phyloP scores from a whole-genome alignment of 2,329 filamentous ascomycete genomes.

The Lomentospora prolificans region DNA sequence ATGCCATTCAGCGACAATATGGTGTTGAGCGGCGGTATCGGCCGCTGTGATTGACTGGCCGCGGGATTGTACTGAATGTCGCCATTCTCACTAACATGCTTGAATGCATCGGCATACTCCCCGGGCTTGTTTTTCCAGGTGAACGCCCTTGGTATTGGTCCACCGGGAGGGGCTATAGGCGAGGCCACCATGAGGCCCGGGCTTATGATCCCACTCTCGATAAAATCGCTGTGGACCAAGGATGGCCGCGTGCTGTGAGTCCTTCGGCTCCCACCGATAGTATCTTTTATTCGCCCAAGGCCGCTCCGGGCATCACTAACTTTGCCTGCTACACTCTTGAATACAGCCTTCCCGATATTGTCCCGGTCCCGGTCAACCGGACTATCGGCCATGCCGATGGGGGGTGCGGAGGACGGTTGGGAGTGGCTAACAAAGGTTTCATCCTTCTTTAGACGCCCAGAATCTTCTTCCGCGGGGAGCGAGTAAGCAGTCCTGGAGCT shows the following conservation, averaged over 20 bases:
- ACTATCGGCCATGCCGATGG: conserved; percentile 35
- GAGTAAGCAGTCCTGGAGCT: conserved; percentile 21
- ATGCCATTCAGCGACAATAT: not conserved
- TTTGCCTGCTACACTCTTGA: conserved; percentile 70
- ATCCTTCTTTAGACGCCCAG: conserved; percentile 27
- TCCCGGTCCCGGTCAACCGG: conserved; percentile 38
- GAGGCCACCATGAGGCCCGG: conserved; percentile 20
- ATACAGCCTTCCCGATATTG: conserved; percentile 53
- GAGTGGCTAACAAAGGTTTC: conserved; percentile 33
- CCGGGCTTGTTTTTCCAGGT: conserved; percentile 56
- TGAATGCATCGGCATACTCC: conserved; percentile 34
- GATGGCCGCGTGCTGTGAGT: conserved; percentile 46
- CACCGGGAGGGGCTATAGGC: conserved; percentile 11
- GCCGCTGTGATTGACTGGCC: not conserved
- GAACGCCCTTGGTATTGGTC: conserved; percentile 31
- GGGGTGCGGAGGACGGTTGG: conserved; percentile 26
- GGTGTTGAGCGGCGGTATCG: not conserved
- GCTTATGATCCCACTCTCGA: conserved; percentile 8
- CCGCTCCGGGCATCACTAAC: conserved; percentile 75
- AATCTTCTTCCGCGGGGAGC: conserved; percentile 19
- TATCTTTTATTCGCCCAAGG: conserved; percentile 77
- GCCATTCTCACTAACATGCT: conserved; percentile 21
- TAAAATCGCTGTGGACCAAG: conserved; percentile 37
- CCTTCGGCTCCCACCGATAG: conserved; percentile 54
- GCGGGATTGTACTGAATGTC: not conserved